Evolutionary conservation across 1,139 yeast species (phyloP).

Genomic region (Yamadazyma taylorii): DNA sequence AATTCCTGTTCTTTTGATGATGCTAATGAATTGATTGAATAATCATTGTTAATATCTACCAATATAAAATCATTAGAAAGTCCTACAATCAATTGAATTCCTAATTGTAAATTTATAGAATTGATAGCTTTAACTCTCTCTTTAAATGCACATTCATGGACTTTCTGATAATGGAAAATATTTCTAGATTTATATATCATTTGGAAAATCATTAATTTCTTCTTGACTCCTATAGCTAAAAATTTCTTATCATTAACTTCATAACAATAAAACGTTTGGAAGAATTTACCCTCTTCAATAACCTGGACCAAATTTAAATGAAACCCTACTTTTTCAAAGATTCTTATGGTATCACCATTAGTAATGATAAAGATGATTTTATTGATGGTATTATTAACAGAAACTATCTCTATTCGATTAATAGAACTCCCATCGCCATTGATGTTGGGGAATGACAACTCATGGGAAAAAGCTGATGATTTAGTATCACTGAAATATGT

Average conservation of each 20-base stretch:
- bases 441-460: conserved; percentile 16
- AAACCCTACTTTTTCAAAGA: conserved; percentile 37
- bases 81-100: conserved; percentile 24
- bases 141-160: conserved; percentile 28
- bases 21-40: conserved; percentile 17
- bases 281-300: conserved; percentile 28
- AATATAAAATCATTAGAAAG: conserved; percentile 28
- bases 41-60: conserved; percentile 25
- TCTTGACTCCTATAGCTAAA: conserved; percentile 32
- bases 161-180: conserved; percentile 26
- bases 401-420: conserved; percentile 12
- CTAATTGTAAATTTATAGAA: conserved; percentile 12
- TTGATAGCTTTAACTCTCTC: conserved; percentile 29
- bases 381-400: conserved; percentile 14
- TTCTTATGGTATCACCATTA: conserved; percentile 24
- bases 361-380: conserved; percentile 30
- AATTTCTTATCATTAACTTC: conserved; percentile 21
- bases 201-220: conserved; percentile 29
- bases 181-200: conserved; percentile 33
- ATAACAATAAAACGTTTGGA: conserved; percentile 19
- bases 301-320: conserved; percentile 34
- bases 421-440: conserved; percentile 15
- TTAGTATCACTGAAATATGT: conserved; percentile 23
- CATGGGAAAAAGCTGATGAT: conserved; percentile 17
- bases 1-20: conserved; percentile 14